Percentiles rank a stretch among this genome's conserved stretches.
Evolutionary conservation across 23 red algal genomes (phyloP).

Genomic region (Gracilaria caudata): DNA sequence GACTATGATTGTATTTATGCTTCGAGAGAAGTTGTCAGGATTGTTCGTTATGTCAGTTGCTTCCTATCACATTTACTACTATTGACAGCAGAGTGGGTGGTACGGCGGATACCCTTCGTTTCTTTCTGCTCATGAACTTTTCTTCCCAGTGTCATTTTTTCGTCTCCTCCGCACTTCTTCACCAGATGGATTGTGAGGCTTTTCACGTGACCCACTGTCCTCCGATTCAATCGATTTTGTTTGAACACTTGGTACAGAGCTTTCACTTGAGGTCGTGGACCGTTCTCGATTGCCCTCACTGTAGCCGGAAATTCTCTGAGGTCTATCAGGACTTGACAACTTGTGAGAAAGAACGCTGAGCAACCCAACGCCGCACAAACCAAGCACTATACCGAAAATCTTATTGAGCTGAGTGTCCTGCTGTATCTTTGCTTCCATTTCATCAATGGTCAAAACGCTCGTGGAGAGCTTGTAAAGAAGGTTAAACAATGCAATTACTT

Average conservation of each 20-base stretch:
- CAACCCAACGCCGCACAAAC: slow-evolving; percentile 11
- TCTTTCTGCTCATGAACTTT: neutral
- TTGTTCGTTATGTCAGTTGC: neutral
- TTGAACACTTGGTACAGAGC: neutral
- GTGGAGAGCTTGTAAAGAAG: slow-evolving; percentile 80
- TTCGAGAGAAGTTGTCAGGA: neutral
- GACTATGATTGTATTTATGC: neutral
- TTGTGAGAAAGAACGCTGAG: slow-evolving; percentile 20
- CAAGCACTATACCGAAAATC: slow-evolving; percentile 21
- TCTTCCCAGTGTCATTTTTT: neutral
- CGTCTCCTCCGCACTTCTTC: neutral
- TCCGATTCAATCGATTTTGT: neutral
- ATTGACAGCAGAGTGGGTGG: neutral
- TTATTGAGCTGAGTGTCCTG: slow-evolving; percentile 15
- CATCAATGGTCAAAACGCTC: slow-evolving; percentile 49
- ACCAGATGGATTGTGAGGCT: neutral
- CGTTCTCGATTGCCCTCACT: neutral
- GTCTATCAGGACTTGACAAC: neutral
- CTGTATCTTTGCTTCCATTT: slow-evolving; percentile 54
- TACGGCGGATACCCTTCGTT: neutral
- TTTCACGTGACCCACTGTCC: neutral
- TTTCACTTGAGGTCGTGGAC: neutral
- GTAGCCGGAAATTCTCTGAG: neutral
- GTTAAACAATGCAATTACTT: slow-evolving; percentile 93
- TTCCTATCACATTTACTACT: slow-evolving; percentile 15